phyloP scores from a whole-genome alignment of 2,329 filamentous ascomycete species.

The Calonectria hawksworthii region DNA sequence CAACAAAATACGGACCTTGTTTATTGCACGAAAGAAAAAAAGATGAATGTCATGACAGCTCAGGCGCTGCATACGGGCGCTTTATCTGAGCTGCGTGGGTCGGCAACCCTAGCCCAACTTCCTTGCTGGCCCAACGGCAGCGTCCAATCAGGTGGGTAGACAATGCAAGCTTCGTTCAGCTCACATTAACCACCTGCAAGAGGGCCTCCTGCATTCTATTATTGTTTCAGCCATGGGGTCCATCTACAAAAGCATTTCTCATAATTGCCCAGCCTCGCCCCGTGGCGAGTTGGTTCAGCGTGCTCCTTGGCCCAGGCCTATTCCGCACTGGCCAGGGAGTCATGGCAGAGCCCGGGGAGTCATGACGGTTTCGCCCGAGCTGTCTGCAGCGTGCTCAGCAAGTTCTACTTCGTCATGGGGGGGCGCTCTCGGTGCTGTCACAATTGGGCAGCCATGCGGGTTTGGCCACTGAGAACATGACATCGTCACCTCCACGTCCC shows the following conservation, averaged over 20 bases:
- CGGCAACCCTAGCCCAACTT: constrained; percentile 13
- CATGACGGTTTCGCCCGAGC: background rate
- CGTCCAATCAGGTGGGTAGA: constrained; percentile 7
- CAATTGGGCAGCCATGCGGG: background rate
- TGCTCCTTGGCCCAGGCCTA: background rate
- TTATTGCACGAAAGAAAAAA: background rate
- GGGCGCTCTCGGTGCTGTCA: constrained; percentile 14
- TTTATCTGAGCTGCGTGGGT: constrained; percentile 8
- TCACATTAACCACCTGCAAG: constrained; percentile 11
- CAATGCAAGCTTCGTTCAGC: constrained; percentile 14
- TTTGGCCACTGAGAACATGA: background rate
- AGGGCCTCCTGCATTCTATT: constrained; percentile 13
- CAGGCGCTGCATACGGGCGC: background rate
- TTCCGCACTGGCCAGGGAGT: background rate
- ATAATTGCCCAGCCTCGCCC: background rate
- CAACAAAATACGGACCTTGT: constrained; percentile 4
- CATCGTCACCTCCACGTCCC: constrained; percentile 28
- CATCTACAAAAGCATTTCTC: background rate
- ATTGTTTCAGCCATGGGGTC: background rate
- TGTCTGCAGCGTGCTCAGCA: constrained; percentile 14
- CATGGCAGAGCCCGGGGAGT: background rate
- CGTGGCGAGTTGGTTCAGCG: background rate
- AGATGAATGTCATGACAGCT: constrained; percentile 11
- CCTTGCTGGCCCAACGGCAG: background rate
- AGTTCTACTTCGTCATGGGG: constrained; percentile 18